Evolutionary conservation across 1,284 basidiomycete species (phyloP).

Genomic region (Sanghuangporus sanghuang): DNA sequence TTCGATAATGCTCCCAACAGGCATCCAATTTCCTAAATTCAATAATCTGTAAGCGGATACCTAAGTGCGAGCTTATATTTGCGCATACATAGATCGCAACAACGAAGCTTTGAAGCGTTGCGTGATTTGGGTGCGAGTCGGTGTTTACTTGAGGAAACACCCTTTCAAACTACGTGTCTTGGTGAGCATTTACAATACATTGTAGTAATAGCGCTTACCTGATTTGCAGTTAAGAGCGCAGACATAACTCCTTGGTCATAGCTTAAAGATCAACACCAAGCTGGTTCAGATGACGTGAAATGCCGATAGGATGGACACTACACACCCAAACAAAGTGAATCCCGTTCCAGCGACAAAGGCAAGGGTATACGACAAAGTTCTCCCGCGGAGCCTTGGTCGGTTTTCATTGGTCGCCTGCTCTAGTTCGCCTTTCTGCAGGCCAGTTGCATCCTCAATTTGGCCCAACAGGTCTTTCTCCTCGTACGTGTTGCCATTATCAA

Average conservation of each 20-base stretch:
- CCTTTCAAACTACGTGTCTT: conserved; percentile 33
- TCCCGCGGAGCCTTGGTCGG: conserved; percentile 35
- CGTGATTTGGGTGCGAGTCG: conserved; percentile 35
- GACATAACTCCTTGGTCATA: conserved; percentile 68
- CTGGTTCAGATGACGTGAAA: background rate
- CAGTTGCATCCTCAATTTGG: conserved; percentile 11
- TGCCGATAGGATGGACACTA: background rate
- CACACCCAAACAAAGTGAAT: conserved; percentile 54
- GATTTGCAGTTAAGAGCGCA: conserved; percentile 48
- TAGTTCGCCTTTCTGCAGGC: conserved; percentile 2
- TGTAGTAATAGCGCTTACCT: background rate
- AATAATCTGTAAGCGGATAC: conserved; percentile 8
- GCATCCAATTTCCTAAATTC: conserved; percentile 46
- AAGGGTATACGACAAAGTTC: conserved; percentile 37
- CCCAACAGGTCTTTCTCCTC: conserved; percentile 1
- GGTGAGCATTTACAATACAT: background rate
- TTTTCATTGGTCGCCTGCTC: conserved; percentile 14
- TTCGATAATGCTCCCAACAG: conserved; percentile 47
- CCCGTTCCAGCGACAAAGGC: conserved; percentile 51
- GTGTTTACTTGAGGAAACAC: conserved; percentile 44
- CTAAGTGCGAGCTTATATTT: background rate
- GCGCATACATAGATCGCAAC: conserved; percentile 47
- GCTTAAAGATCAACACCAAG: conserved; percentile 22
- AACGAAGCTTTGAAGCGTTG: conserved; percentile 49
- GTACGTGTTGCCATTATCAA: background rate